Evolutionary conservation across 2,329 filamentous ascomycete genomes (phyloP), one percentile per base, ranked within the genome.

Genomic region (Scedosporium boydii): DNA sequence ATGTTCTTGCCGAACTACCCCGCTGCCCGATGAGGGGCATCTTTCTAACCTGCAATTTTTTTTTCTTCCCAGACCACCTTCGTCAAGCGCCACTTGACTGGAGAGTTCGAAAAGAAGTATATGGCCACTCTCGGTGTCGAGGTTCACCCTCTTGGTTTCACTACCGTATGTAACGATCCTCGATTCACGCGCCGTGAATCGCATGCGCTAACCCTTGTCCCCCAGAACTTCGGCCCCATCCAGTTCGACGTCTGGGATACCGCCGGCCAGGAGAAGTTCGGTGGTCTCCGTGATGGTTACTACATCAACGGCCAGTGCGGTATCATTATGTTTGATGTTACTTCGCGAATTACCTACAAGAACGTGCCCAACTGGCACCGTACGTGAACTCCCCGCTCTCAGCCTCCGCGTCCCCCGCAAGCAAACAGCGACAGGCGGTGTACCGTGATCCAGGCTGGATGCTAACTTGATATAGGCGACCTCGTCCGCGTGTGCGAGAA

Each of bases 251-350:
- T 98, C 71, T 99, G 93, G 93, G 93, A 99, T 78, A 99, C 93
- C 67, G 93, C 93, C 71, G 93, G 93, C 72, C 93, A 99, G 82
- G 93, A 99, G 86, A 99, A 98, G 87, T 99, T 99, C 70, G 93
- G 93, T 80, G 93, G 93, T 85, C 91, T 99, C 74, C 91, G 93
- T 83, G 93, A 99, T 80, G 93, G 93, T 71, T 99, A 99, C 88
- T 99, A 99, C 85, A 99, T 99, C 86, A 97, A 97, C 83, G 93
- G 93, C 74, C 93, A 98, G 82, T 98, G 93, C 80, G 93, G 95
- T 82, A 97, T 99, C 84, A 98, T 99, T 88, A 99, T 99, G 93
- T 99, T 99, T 80, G 93, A 99, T 80, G 93, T 99, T 69, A 98
- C 95, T 67, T 97, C 93, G 70, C 91, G 95, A 76, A 98, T 99